phyloP scores from a whole-genome alignment of 2,329 filamentous ascomycete genomes.

The Drechslerella dactyloides region DNA sequence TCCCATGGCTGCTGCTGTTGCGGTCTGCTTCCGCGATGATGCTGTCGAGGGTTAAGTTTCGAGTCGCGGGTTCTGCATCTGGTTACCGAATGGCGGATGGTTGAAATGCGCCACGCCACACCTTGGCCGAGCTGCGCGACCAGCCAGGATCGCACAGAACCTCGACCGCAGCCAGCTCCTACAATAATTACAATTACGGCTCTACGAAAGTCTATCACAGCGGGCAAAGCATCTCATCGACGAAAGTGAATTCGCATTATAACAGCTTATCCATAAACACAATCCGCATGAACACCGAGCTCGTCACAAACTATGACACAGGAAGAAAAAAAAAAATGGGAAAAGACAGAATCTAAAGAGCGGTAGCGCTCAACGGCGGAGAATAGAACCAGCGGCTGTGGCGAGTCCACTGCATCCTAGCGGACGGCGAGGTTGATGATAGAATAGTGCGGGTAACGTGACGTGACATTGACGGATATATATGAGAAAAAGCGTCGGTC shows the following conservation, averaged over 20 bases:
- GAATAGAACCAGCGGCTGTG: background rate
- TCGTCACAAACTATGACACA: conserved; percentile 33
- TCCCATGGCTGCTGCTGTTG: conserved; percentile 33
- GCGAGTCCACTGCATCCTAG: background rate
- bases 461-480: conserved; percentile 11
- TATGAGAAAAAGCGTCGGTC: conserved; percentile 4
- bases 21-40: background rate
- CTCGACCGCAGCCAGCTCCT: too few relatives aligned
- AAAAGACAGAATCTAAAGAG: background rate
- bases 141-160: too few relatives aligned
- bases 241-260: conserved; percentile 51
- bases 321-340: conserved; percentile 20
- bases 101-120: conserved; percentile 26
- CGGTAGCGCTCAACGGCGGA: too few relatives aligned
- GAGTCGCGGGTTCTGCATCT: conserved; percentile 3
- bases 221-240: conserved; percentile 24
- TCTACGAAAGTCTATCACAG: too few relatives aligned
- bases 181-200: too few relatives aligned
- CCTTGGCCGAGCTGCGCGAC: background rate
- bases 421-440: conserved; percentile 11
- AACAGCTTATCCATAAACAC: conserved; percentile 45
- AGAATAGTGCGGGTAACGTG: background rate
- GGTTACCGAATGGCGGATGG: background rate
- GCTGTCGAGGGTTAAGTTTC: conserved; percentile 13
- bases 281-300: conserved; percentile 50